Conservation (phyloP, 129 eudicot species). For the Helichrysum umbraculigerum region DNA sequence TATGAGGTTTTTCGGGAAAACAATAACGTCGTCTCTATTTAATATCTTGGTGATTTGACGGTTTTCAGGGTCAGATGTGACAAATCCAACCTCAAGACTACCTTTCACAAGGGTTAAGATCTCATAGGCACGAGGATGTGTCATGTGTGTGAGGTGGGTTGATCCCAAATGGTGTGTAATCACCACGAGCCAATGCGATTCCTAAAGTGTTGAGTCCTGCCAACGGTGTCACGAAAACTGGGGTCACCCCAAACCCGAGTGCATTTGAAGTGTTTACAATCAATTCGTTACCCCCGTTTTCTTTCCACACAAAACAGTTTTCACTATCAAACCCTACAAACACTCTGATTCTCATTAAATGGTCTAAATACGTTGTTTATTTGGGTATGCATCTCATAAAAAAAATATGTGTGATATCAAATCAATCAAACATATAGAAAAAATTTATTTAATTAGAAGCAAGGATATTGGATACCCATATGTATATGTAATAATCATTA, state of each 20-base stretch:
- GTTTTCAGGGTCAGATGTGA: slow-evolving; percentile 39
- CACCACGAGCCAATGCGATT: slow-evolving; percentile 36
- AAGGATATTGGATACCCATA: too few relatives aligned
- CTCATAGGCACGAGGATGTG: slow-evolving; percentile 47
- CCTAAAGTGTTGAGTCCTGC: slow-evolving; percentile 45
- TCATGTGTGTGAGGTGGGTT: slow-evolving; percentile 37
- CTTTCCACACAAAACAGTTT: too few relatives aligned
- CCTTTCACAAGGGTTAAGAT: slow-evolving; percentile 35
- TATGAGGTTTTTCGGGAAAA: slow-evolving; percentile 32
- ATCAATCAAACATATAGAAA: too few relatives aligned
- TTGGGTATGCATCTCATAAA: too few relatives aligned
- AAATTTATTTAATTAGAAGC: too few relatives aligned
- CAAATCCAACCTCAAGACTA: slow-evolving; percentile 38
- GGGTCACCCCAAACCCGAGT: slow-evolving; percentile 26
- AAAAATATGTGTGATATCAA: too few relatives aligned
- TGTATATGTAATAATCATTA: too few relatives aligned
- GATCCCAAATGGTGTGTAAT: slow-evolving; percentile 38
- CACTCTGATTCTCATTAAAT: too few relatives aligned
- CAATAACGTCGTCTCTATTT: slow-evolving; percentile 34
- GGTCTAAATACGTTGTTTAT: too few relatives aligned
- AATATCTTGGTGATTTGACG: slow-evolving; percentile 26
- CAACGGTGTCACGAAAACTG: slow-evolving; percentile 25
- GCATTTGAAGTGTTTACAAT: slow-evolving; percentile 24
- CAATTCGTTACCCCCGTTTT: too few relatives aligned
- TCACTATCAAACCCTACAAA: too few relatives aligned